A percentile compares a stretch with the other conserved stretches of the same genome.
These are phyloP conservation scores for Antitrichia curtipendula DNA, from an alignment of 225 moss, liverwort and hornwort genomes.

Conservation along the genomic window DNA sequence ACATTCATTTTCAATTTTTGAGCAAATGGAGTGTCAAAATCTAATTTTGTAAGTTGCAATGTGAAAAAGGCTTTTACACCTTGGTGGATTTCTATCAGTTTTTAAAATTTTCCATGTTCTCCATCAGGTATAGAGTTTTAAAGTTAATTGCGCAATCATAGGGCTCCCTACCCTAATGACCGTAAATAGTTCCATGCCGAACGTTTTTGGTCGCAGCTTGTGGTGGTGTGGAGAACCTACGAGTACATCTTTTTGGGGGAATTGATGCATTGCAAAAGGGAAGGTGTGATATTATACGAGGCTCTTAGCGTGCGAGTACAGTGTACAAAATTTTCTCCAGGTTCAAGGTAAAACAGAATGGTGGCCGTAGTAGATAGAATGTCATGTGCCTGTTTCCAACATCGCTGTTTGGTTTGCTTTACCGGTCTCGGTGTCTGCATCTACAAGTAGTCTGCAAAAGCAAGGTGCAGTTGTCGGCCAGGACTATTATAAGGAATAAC, in stretches of 20 bases:
- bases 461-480: background rate
- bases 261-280: background rate
- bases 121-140: too few relatives aligned
- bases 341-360: background rate
- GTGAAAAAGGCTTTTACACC: too few relatives aligned
- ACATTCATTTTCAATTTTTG: too few relatives aligned
- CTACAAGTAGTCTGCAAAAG: background rate
- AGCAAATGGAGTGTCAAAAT: too few relatives aligned
- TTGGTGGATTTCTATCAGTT: too few relatives aligned
- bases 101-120: too few relatives aligned
- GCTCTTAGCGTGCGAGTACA: background rate
- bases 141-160: too few relatives aligned
- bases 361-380: background rate
- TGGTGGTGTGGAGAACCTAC: too few relatives aligned
- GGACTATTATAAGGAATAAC: background rate
- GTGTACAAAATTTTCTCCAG: background rate
- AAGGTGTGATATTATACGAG: background rate
- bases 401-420: background rate
- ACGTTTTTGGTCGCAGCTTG: too few relatives aligned
- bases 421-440: background rate
- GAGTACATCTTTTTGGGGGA: background rate
- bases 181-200: too few relatives aligned
- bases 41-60: too few relatives aligned
- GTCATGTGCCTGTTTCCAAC: background rate
- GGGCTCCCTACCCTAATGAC: too few relatives aligned